A percentile compares a stretch with the other conserved stretches of the same genome.
These are phyloP conservation scores for Periconia sp. DNA, from an alignment of 2,329 filamentous ascomycete genomes.

Conservation along the genomic window DNA sequence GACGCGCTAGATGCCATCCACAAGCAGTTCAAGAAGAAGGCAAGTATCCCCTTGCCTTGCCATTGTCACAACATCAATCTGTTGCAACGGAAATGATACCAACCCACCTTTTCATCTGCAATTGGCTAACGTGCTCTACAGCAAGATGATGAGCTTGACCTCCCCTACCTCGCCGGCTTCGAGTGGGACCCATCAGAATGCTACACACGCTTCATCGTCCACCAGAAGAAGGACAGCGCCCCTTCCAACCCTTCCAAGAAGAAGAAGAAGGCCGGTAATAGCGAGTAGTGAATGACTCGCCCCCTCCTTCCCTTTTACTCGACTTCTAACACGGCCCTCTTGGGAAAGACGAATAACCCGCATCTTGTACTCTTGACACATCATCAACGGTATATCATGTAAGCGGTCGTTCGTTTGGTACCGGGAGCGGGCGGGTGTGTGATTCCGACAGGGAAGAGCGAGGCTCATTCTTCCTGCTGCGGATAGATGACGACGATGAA, in stretches of 20 bases:
- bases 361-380: conserved; percentile 12
- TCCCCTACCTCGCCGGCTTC: conserved; percentile 87
- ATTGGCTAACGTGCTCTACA: conserved; percentile 44
- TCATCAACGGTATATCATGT: conserved; percentile 15
- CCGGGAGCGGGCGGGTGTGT: conserved; percentile 28
- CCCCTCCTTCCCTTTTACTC: conserved; percentile 33
- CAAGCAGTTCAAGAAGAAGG: conserved; percentile 97
- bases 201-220: conserved; percentile 84
- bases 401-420: conserved; percentile 18
- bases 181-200: conserved; percentile 95
- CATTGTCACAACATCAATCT: neutral
- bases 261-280: conserved; percentile 35
- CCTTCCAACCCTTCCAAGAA: conserved; percentile 35
- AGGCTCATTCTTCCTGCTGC: conserved; percentile 21
- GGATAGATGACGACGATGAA: neutral
- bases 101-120: conserved; percentile 9
- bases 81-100: neutral
- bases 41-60: conserved; percentile 46
- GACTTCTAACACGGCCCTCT: conserved; percentile 29
- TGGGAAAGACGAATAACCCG: conserved; percentile 8
- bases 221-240: conserved; percentile 73
- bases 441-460: conserved; percentile 40
- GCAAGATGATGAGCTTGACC: conserved; percentile 89
- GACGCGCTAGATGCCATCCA: conserved; percentile 93
- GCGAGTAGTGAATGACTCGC: conserved; percentile 44